Evolutionary conservation across 352 stramenopile genomes (phyloP), one percentile per base, ranked within the genome.

Genomic region (Phytophthora cactorum): DNA sequence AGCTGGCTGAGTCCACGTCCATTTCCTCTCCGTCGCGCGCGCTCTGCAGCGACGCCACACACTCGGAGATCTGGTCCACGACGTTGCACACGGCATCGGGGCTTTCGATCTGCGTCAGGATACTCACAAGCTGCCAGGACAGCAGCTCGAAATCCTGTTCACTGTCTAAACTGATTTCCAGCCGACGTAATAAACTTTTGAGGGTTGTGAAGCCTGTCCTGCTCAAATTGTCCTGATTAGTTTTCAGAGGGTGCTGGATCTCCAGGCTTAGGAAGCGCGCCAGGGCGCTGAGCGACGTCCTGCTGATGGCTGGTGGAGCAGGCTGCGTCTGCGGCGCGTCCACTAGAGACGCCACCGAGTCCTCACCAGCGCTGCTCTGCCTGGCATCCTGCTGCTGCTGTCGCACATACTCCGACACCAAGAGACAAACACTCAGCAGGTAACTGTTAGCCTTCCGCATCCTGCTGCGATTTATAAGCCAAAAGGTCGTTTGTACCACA

Each of bases 1-100:
- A 75, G 63, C 63, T 86, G n/a, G 84, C 66, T 0, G 79, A 84
- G 58, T 89, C 79, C 46, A 63, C 66, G 41, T 68, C 58, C 15
- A 57, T 56, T 25, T 50, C 56, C 7, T 66, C 62, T 3, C 61
- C 66, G 4, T 76, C 72, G 14, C 59, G 57, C 4, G 50, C 38
- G 32, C 29, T 70, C 32, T 52, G 55, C 28, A 88, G 59, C 4
- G 82, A 78, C 39, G 79, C 69, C 11, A 91, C 74, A 43, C 82
- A 91, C 60, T 89, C 84, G 22, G 74, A 65, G 15, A 93, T 82
- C 32, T 79, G 79, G 54, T 91, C 84, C n/a, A 93, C 66, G 5
- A 82, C 75, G 49, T 90, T 86, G 51, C 79, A 74, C 38, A 91
- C 76, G 14, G 81, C 72, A 39, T 93, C 84, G 8, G 84, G 84